A percentile compares a stretch with the other conserved stretches of the same genome.
Conservation (phyloP, 331 rosid species). For the Arachis monticola region DNA sequence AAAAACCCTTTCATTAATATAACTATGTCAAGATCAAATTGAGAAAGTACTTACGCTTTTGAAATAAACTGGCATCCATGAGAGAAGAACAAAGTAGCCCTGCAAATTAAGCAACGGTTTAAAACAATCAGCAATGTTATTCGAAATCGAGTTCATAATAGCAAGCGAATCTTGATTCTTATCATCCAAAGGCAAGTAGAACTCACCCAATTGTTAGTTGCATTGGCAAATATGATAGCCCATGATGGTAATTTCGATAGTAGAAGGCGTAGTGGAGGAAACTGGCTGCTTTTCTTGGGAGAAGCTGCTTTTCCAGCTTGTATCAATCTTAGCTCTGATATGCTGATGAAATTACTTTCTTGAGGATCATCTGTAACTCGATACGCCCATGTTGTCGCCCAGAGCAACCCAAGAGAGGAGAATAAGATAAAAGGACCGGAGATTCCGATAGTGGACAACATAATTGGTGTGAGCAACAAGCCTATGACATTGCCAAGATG, state of each 20-base stretch:
- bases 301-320: slow-evolving; percentile 71
- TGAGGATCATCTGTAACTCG: slow-evolving; percentile 73
- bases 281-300: slow-evolving; percentile 33
- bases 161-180: neutral
- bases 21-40: neutral
- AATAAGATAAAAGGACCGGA: slow-evolving; percentile 82
- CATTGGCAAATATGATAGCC: slow-evolving; percentile 89
- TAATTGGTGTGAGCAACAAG: slow-evolving; percentile 77
- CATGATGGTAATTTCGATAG: slow-evolving; percentile 87
- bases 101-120: slow-evolving; percentile 40
- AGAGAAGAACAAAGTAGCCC: slow-evolving; percentile 98
- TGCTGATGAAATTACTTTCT: slow-evolving; percentile 59
- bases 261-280: slow-evolving; percentile 69
- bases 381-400: slow-evolving; percentile 64
- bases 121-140: slow-evolving; percentile 42
- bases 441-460: slow-evolving; percentile 76
- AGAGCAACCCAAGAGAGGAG: slow-evolving; percentile 76
- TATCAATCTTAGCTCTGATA: slow-evolving; percentile 68
- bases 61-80: slow-evolving; percentile 99
- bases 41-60: slow-evolving; percentile 69
- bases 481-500: slow-evolving; percentile 92
- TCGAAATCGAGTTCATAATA: slow-evolving; percentile 3
- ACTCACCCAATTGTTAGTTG: slow-evolving; percentile 93
- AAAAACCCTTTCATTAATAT: neutral
- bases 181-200: slow-evolving; percentile 33